phyloP scores from a whole-genome alignment of 805 yeast species.

The Naumovozyma castellii region DNA sequence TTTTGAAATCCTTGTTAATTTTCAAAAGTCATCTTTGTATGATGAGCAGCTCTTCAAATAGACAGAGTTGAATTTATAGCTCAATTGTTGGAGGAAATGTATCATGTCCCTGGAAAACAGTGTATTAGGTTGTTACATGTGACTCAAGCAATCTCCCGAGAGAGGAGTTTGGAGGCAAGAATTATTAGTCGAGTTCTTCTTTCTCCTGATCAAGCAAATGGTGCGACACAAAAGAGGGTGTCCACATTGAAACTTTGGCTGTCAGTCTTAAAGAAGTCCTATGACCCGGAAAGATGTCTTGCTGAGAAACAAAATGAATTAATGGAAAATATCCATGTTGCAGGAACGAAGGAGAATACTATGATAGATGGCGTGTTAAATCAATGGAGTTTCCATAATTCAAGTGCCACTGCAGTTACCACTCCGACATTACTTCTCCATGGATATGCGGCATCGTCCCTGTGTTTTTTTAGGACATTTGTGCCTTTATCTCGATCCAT shows the following conservation, averaged over 20 bases:
- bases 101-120: neutral
- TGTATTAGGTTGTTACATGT: too few relatives aligned
- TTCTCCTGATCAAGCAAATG: too few relatives aligned
- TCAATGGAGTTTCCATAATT: conserved; percentile 27
- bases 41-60: too few relatives aligned
- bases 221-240: too few relatives aligned
- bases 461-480: conserved; percentile 67
- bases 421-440: conserved; percentile 54
- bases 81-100: too few relatives aligned
- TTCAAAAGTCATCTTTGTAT: neutral
- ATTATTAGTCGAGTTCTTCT: too few relatives aligned
- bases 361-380: conserved; percentile 18
- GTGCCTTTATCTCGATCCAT: conserved; percentile 37
- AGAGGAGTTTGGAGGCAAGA: too few relatives aligned
- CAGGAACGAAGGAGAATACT: conserved; percentile 8
- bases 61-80: too few relatives aligned
- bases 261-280: neutral
- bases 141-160: too few relatives aligned
- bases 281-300: neutral
- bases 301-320: conserved; percentile 13
- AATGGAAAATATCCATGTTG: conserved; percentile 7
- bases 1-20: too few relatives aligned
- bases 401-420: conserved; percentile 7
- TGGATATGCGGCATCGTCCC: conserved; percentile 88
- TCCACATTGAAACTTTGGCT: neutral